A percentile compares a stretch with the other conserved stretches of the same genome.
Evolutionary conservation across 805 yeast genomes (phyloP).

Genomic region (Candida railenensis): DNA sequence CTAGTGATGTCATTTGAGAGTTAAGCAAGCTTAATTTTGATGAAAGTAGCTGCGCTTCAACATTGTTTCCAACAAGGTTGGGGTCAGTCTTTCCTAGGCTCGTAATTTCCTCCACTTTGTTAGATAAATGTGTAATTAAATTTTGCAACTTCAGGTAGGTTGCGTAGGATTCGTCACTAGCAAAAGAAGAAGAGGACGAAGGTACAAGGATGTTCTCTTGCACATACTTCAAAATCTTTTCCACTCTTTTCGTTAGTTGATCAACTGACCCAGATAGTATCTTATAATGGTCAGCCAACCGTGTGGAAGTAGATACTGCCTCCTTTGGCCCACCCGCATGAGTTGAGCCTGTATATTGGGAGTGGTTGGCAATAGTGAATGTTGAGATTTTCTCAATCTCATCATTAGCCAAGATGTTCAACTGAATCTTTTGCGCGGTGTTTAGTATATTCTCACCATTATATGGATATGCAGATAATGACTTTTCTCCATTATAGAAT

Average conservation of each 20-base stretch:
- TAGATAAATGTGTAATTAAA: slow-evolving; percentile 26
- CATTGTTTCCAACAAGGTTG: not conserved
- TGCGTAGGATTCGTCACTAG: slow-evolving; percentile 4
- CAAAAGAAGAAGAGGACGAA: too few species aligned
- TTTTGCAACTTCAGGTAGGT: slow-evolving; percentile 10
- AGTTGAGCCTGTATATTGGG: slow-evolving; percentile 4
- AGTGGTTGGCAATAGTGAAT: slow-evolving; percentile 27
- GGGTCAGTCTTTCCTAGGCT: slow-evolving; percentile 12
- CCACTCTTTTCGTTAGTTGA: slow-evolving; percentile 23
- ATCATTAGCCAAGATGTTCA: slow-evolving; percentile 18
- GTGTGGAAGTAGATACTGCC: slow-evolving; percentile 12
- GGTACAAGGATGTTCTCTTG: slow-evolving; percentile 1
- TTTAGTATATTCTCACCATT: not conserved
- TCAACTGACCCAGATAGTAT: not conserved
- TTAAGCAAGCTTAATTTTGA: slow-evolving; percentile 30
- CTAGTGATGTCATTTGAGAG: slow-evolving; percentile 25
- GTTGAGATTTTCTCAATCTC: slow-evolving; percentile 34
- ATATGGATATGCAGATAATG: not conserved
- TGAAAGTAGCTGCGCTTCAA: slow-evolving; percentile 6
- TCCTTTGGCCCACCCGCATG: not conserved
- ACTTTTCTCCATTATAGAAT: slow-evolving; percentile 1
- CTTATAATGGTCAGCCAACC: not conserved
- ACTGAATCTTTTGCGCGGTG: slow-evolving; percentile 6
- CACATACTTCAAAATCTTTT: slow-evolving; percentile 19
- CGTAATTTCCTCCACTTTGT: slow-evolving; percentile 14